These are phyloP conservation scores for Elaeis oleifera DNA, from an alignment of 202 grass and related monocot genomes.

Conservation along the genomic window DNA sequence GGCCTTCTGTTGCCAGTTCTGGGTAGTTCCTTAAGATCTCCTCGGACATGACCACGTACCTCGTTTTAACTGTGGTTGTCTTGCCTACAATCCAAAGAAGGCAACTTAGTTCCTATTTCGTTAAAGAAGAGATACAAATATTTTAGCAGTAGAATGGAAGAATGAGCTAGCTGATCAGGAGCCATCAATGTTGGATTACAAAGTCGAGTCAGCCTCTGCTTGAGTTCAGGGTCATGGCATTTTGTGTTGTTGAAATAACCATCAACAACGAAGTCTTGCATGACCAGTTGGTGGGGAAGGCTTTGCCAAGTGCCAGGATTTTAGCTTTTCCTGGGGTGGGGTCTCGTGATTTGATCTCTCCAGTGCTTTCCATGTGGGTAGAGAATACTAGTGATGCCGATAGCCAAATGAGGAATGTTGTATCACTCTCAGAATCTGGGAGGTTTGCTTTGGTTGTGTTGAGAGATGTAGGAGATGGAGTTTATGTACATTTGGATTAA, in stretches of 20 bases:
- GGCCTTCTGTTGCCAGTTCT: constrained; percentile 56
- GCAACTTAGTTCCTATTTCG: no score
- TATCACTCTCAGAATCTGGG: neutral
- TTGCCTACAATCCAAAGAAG: constrained; percentile 35
- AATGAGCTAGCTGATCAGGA: no score
- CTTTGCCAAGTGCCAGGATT: constrained; percentile 74
- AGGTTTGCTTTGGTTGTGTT: constrained; percentile 1
- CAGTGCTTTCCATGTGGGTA: constrained; percentile 19
- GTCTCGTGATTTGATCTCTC: neutral
- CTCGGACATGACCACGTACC: constrained; percentile 84
- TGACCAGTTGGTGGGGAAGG: constrained; percentile 77
- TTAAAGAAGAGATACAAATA: no score
- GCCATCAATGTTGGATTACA: constrained; percentile 27
- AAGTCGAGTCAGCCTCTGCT: constrained; percentile 65
- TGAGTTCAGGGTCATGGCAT: constrained; percentile 65
- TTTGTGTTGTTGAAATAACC: constrained; percentile 90
- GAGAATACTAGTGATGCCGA: neutral
- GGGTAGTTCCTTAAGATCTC: constrained; percentile 67
- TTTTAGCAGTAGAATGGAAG: no score
- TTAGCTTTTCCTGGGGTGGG: constrained; percentile 46
- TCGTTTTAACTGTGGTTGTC: constrained; percentile 72
- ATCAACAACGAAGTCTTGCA: constrained; percentile 78
- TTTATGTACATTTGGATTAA: neutral
- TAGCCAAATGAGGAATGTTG: no score
- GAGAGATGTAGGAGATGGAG: constrained; percentile 15